Evolutionary conservation across 2,329 filamentous ascomycete genomes (phyloP).

Genomic region (Chaetomium sp.): DNA sequence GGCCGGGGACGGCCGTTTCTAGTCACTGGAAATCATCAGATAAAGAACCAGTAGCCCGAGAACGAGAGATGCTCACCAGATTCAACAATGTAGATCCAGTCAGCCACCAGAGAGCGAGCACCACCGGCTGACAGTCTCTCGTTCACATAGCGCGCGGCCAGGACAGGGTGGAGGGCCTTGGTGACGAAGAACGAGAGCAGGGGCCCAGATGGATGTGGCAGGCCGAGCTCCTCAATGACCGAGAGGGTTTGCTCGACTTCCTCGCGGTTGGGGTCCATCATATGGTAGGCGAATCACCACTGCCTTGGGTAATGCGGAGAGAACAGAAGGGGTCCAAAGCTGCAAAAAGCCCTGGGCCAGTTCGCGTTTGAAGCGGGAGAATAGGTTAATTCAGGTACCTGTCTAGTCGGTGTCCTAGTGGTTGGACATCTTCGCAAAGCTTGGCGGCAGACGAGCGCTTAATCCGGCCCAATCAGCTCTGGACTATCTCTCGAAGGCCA

Average conservation of each 20-base stretch:
- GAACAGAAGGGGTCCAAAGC: neutral
- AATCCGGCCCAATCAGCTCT: neutral
- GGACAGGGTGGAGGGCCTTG: constrained; percentile 14
- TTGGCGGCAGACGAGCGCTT: neutral
- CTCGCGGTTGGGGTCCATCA: constrained; percentile 12
- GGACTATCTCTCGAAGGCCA: too few relatives aligned
- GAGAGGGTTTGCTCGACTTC: constrained; percentile 12
- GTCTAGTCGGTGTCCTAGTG: neutral
- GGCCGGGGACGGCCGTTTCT: neutral
- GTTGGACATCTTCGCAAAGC: neutral
- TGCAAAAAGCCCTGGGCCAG: neutral
- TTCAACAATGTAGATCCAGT: constrained; percentile 38
- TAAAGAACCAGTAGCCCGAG: neutral
- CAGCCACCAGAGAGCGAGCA: constrained; percentile 19
- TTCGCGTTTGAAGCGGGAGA: neutral
- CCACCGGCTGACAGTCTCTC: constrained; percentile 7
- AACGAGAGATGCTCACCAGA: constrained; percentile 27
- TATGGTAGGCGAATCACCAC: neutral
- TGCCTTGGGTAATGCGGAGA: neutral
- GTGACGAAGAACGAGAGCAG: constrained; percentile 23
- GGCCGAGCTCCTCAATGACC: constrained; percentile 19
- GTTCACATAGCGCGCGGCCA: constrained; percentile 17
- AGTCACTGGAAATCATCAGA: too few relatives aligned
- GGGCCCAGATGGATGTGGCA: constrained; percentile 19
- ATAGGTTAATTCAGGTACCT: neutral